Evolutionary conservation across 176 grass and related monocot species (phyloP), one percentile per base, ranked within the genome.

Genomic region (Elaeis guineensis): DNA sequence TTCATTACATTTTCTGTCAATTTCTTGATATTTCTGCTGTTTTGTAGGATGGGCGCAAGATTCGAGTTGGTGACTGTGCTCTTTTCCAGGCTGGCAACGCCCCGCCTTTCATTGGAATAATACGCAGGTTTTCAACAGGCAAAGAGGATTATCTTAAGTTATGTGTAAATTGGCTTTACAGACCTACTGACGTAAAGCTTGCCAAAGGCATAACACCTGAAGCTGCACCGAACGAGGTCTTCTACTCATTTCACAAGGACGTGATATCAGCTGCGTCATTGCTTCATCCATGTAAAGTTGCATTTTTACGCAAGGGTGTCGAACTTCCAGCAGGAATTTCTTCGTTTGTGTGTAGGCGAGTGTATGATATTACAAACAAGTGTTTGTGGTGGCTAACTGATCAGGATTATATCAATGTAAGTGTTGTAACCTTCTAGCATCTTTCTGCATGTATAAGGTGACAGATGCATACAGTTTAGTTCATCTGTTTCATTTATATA

Each of bases 371-470:
- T 59, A 76, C 89, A 63, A 82, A 86, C 67, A 95, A 80, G 69
- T 79, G 85, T 71, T 86, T 95, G 54, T 95, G 90, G 90, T 95
- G 90, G 90, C 82, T 95, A 65, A 89, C 90, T 25, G 90, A 95
- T 62, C 64, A 77, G 54, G 90, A 95, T 72, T 95, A 89, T 78
- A 89, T 83, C 72, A 86, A 95, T 95, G 90, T 95, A 70, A 83
- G 81, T 77, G 7, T 2, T 35, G 32, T 44, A 44, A 11, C 35
- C 9, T 44, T 44, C 35, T 14, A 14, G 11, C 35, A 44, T 44
- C 28, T 30, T 30, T 30, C 28, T 30, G 28, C 28, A 44, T 44
- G 35, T 44, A 12, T 14, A 44, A 44, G 35, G 11, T 14, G 35
- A 44, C 2, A 14, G 7, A 35, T 44, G 6, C 35, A 44, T 44